Conservation (phyloP, 2,329 filamentous ascomycete species). For the Anisogramma anomala region DNA sequence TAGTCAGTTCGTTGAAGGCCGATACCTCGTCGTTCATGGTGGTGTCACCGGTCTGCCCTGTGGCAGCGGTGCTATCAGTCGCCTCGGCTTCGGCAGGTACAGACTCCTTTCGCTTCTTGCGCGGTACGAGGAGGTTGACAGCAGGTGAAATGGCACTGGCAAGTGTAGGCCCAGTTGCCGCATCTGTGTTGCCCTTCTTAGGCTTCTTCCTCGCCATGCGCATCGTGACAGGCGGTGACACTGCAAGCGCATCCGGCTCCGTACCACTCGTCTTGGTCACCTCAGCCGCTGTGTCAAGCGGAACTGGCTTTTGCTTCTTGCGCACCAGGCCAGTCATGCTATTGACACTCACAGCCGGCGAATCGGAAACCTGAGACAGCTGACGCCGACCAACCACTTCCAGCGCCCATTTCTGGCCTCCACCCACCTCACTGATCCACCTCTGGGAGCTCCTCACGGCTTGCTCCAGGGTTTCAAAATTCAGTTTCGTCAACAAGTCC, state of each 20-base stretch:
- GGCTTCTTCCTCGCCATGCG: constrained; percentile 9
- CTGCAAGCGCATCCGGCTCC: not conserved
- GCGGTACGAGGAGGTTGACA: constrained; percentile 7
- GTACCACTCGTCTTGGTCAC: not conserved
- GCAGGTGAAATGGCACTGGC: not conserved
- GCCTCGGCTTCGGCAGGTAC: constrained; percentile 11
- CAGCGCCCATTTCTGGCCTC: constrained; percentile 40
- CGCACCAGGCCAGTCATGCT: constrained; percentile 38
- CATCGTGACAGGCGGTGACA: constrained; percentile 1
- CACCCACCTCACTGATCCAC: constrained; percentile 58
- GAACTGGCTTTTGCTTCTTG: constrained; percentile 23
- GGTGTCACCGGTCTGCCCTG: not conserved
- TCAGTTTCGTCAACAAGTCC: constrained; percentile 60
- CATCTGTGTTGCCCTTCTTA: not conserved
- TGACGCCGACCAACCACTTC: constrained; percentile 31
- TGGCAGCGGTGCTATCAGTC: constrained; percentile 4
- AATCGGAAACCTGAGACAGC: not conserved
- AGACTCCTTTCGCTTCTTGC: constrained; percentile 13
- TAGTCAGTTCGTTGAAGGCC: constrained; percentile 25
- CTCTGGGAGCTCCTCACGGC: constrained; percentile 53
- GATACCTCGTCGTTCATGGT: constrained; percentile 6
- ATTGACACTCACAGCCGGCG: constrained; percentile 24
- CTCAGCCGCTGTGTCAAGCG: constrained; percentile 26
- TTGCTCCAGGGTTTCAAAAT: constrained; percentile 56
- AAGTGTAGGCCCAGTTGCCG: not conserved